phyloP scores from a whole-genome alignment of 164 flowering plant species.

The Stephania yunnanensis region DNA sequence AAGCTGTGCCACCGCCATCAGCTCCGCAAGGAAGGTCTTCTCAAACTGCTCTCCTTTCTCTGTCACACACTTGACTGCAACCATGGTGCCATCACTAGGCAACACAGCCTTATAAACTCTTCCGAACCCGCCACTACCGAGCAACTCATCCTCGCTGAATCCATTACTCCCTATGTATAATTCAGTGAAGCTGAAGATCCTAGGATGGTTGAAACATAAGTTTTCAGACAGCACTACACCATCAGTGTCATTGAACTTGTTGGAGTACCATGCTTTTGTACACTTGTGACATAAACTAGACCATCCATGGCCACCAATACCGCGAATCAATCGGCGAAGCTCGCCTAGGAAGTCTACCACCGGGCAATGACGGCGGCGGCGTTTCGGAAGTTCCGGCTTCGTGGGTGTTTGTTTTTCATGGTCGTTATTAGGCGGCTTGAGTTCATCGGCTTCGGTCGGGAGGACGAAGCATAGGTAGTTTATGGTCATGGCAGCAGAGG shows the following conservation, averaged over 20 bases:
- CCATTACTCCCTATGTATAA: constrained; percentile 88
- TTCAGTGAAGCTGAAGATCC: constrained; percentile 79
- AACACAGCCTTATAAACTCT: constrained; percentile 68
- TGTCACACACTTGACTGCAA: constrained; percentile 81
- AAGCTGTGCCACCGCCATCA: constrained; percentile 83
- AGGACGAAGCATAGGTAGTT: constrained; percentile 48
- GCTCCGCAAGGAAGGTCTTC: constrained; percentile 82
- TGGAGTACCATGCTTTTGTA: constrained; percentile 7
- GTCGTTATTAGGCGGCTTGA: constrained; percentile 7
- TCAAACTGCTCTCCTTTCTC: constrained; percentile 70
- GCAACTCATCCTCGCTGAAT: constrained; percentile 53
- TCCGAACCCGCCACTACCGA: constrained; percentile 93
- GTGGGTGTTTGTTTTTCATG: not conserved
- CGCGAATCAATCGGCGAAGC: not conserved
- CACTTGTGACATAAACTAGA: constrained; percentile 13
- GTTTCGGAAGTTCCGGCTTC: not conserved
- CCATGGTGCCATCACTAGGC: constrained; percentile 84
- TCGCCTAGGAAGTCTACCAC: constrained; percentile 18
- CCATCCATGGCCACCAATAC: constrained; percentile 26
- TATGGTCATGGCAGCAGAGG: constrained; percentile 19
- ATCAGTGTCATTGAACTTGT: constrained; percentile 45
- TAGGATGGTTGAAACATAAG: constrained; percentile 41
- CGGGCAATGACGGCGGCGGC: constrained; percentile 2
- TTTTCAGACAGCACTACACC: constrained; percentile 50
- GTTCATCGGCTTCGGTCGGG: constrained; percentile 42